Base-by-base conservation (phyloP, 139 green algal species). In the Tetratostichococcus sp. region DNA sequence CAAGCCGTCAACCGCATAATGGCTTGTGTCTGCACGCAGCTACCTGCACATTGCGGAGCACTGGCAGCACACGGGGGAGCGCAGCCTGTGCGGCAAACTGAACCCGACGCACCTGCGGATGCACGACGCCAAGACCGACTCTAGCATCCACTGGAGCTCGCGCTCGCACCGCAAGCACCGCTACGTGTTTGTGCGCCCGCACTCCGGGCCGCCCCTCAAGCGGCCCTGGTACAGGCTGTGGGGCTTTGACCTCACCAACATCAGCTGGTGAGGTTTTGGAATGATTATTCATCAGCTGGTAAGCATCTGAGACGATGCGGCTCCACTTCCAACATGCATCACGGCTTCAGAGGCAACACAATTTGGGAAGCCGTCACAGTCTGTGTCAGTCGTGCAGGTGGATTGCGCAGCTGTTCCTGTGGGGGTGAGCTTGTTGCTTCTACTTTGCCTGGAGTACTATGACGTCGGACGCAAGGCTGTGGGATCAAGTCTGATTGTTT, bases 371-470 rank as follows among this genome's bases (percentile, higher is more conserved):
- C n/a, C n/a, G n/a, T n/a, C n/a, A n/a, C n/a, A n/a, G n/a, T n/a
- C n/a, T n/a, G n/a, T n/a, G n/a, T n/a, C n/a, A n/a, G n/a, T n/a
- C n/a, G 19, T 32, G 62, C 62, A 68, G 62, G 62, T 68, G 62
- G 62, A 34, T 68, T 16, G 62, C 62, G 11, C 62, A 68, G 62
- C 62, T 68, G 5, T 68, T 68, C 62, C 62, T 68, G n/a, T 68
- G 62, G 62, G 62, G 62, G 50, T 62, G 19, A 26, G 50, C 14
- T 17, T 28, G n/a, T n/a, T n/a, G n/a, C n/a, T n/a, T n/a, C n/a
- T n/a, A n/a, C n/a, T n/a, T n/a, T n/a, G n/a, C n/a, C n/a, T n/a
- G n/a, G n/a, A n/a, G n/a, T n/a, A n/a, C n/a, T n/a, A n/a, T n/a
- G n/a, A n/a, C n/a, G n/a, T n/a, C n/a, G n/a, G n/a, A n/a, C n/a